phyloP scores from a whole-genome alignment of 306 rosid species.

The Fragaria nilgerrensis region DNA sequence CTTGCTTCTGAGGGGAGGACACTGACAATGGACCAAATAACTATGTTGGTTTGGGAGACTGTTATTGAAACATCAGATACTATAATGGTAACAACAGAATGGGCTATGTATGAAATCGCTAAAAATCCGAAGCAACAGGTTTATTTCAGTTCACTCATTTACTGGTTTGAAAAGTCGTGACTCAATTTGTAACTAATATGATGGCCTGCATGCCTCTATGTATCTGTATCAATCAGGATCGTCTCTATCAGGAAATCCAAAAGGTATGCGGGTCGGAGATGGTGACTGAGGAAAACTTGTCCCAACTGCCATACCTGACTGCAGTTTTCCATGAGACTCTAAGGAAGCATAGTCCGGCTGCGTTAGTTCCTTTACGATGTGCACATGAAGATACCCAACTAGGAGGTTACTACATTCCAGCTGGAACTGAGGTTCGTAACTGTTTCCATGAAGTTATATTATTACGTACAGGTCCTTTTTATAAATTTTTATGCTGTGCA shows the following conservation, averaged over 20 bases:
- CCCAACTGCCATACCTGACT: conserved; percentile 59
- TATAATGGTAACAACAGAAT: conserved; percentile 69
- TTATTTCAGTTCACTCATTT: neutral
- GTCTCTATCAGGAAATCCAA: conserved; percentile 49
- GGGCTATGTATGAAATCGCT: conserved; percentile 88
- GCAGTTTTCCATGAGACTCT: conserved; percentile 88
- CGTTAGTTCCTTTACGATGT: conserved; percentile 64
- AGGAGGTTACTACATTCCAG: conserved; percentile 77
- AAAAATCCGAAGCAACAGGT: conserved; percentile 71
- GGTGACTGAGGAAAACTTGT: conserved; percentile 59
- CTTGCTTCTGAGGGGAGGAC: conserved; percentile 60
- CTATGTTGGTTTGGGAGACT: conserved; percentile 76
- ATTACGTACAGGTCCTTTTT: too few relatives aligned
- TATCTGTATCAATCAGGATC: conserved; percentile 43
- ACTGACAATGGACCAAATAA: conserved; percentile 51
- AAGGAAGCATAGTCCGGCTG: conserved; percentile 73
- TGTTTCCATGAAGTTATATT: neutral
- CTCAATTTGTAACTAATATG: too few relatives aligned
- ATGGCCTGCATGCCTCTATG: too few relatives aligned
- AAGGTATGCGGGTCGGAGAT: conserved; percentile 51
- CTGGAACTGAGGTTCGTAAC: conserved; percentile 68
- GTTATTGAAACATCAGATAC: conserved; percentile 84
- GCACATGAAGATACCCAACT: conserved; percentile 76
- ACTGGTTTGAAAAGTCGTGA: neutral
- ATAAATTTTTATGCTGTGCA: conserved; percentile 14